Conservation (phyloP, 331 rosid genomes). For the Telfairia occidentalis region DNA sequence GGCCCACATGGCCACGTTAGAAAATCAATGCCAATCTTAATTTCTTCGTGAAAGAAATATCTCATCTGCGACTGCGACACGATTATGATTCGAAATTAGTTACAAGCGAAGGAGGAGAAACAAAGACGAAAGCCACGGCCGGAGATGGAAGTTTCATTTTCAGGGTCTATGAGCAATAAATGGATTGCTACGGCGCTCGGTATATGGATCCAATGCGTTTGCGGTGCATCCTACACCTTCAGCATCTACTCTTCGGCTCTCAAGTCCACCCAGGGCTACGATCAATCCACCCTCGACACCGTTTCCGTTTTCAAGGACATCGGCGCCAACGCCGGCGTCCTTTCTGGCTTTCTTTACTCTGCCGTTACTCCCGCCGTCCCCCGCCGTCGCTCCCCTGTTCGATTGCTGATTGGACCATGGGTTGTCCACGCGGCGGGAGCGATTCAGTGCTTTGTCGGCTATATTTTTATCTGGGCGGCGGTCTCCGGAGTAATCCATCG, state of each 20-base stretch:
- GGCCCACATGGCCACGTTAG: not conserved
- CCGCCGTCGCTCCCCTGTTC: not conserved
- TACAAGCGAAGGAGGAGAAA: not conserved
- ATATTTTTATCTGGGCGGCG: constrained; percentile 61
- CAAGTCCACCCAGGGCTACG: constrained; percentile 68
- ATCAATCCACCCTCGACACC: constrained; percentile 79
- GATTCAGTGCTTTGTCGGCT: constrained; percentile 49
- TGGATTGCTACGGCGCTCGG: constrained; percentile 58
- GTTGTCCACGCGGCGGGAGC: constrained; percentile 54
- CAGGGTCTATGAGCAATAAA: constrained; percentile 25
- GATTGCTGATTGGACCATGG: constrained; percentile 52
- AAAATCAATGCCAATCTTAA: not conserved
- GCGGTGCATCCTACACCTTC: constrained; percentile 84
- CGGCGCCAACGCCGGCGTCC: constrained; percentile 74
- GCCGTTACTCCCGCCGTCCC: constrained; percentile 27
- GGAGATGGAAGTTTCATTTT: not conserved
- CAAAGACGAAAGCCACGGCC: not conserved
- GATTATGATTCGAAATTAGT: not conserved
- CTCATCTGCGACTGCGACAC: not conserved
- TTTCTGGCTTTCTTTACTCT: constrained; percentile 74
- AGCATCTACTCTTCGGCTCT: constrained; percentile 67
- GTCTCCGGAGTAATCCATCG: constrained; percentile 48
- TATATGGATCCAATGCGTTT: constrained; percentile 72
- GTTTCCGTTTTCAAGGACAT: constrained; percentile 92
- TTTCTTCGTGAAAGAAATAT: not conserved